Conservation (phyloP, 441 rosid species). For the Aquilaria agallochum region DNA sequence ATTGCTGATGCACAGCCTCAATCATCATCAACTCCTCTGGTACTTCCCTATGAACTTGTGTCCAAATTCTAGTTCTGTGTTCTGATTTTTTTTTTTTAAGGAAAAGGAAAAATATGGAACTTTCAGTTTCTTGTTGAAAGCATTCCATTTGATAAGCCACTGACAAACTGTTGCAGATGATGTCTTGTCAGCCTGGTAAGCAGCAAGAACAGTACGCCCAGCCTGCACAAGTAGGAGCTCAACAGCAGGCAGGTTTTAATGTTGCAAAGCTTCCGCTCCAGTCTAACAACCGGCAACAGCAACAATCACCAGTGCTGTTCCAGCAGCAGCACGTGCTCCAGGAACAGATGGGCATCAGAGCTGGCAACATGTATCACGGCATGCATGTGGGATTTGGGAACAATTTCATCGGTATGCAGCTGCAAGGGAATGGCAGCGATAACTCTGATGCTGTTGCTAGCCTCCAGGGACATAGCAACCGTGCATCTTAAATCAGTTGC, state of each 20-base stretch:
- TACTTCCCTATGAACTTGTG: not conserved
- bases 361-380: conserved; percentile 12
- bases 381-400: conserved; percentile 16
- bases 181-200: conserved; percentile 11
- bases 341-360: conserved; percentile 22
- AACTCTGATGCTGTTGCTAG: conserved; percentile 8
- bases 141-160: not conserved
- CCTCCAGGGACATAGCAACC: not conserved
- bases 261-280: conserved; percentile 17
- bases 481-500: no score
- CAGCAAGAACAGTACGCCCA: conserved; percentile 24
- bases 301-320: conserved; percentile 11
- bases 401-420: conserved; percentile 12
- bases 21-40: conserved; percentile 12
- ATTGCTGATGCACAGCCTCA: conserved; percentile 22
- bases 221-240: conserved; percentile 22
- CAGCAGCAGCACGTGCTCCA: conserved; percentile 31
- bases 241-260: conserved; percentile 18
- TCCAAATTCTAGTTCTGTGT: no score
- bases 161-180: conserved; percentile 12
- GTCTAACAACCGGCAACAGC: conserved; percentile 16
- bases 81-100: no score
- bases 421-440: conserved; percentile 16
- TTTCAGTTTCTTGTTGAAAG: no score
- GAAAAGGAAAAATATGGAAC: no score